These are phyloP conservation scores for Debaryomycetaceae sp. DNA, from an alignment of 1,139 yeast species.

Conservation along the genomic window DNA sequence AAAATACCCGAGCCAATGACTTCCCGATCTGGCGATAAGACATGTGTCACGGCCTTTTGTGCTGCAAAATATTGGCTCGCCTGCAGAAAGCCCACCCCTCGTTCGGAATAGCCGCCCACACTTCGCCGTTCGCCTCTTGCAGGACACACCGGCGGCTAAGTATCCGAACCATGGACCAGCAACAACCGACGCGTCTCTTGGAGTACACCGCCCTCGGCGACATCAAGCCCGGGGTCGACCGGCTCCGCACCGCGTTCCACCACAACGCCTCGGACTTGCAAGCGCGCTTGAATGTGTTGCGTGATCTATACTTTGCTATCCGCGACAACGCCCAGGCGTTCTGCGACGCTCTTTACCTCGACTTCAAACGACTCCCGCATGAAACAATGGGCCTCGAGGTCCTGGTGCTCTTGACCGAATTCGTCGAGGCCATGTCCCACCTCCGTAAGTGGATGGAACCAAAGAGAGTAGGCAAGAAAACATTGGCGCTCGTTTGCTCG, in stretches of 20 bases:
- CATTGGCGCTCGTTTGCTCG: conserved; percentile 35
- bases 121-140: too few species aligned
- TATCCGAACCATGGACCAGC: too few species aligned
- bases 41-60: too few species aligned
- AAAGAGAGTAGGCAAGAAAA: conserved; percentile 31
- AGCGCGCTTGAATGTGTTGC: conserved; percentile 50
- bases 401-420: conserved; percentile 40
- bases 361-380: conserved; percentile 50
- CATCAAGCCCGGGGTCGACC: conserved; percentile 38
- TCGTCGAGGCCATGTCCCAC: conserved; percentile 47
- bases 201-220: conserved; percentile 38
- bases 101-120: too few species aligned
- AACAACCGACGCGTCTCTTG: too few species aligned
- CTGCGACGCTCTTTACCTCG: conserved; percentile 49
- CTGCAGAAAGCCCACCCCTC: too few species aligned
- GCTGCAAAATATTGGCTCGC: too few species aligned
- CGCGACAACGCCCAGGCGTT: conserved; percentile 49
- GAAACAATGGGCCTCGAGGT: conserved; percentile 60
- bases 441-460: conserved; percentile 57
- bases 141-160: too few species aligned
- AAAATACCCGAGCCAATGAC: too few species aligned
- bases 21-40: too few species aligned
- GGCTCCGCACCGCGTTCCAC: conserved; percentile 33
- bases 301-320: conserved; percentile 57
- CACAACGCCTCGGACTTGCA: conserved; percentile 47